Conservation (phyloP, 164 flowering plant genomes). For the Aristolochia contorta region DNA sequence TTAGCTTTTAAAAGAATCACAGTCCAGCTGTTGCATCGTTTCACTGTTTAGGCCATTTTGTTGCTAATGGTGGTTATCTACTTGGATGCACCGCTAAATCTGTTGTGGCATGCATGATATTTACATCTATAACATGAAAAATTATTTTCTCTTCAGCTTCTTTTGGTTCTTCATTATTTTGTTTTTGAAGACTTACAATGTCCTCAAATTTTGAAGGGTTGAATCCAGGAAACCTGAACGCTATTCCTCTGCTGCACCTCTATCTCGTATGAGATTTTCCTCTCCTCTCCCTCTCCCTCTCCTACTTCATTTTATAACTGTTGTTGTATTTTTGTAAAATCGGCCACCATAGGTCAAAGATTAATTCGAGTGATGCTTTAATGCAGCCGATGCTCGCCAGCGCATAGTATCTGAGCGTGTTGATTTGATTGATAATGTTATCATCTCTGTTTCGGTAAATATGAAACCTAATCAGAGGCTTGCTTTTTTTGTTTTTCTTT, state of each 20-base stretch:
- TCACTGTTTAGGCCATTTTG: no score
- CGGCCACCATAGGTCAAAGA: no score
- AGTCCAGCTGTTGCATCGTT: no score
- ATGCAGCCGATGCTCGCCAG: slow-evolving; percentile 87
- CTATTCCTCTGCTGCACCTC: slow-evolving; percentile 96
- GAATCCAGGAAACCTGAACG: slow-evolving; percentile 98
- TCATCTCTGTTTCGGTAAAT: slow-evolving; percentile 85
- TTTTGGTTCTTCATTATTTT: not conserved
- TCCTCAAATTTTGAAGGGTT: slow-evolving; percentile 62
- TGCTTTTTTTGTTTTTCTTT: no score
- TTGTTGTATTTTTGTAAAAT: no score
- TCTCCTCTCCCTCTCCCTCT: not conserved
- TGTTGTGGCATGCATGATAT: no score
- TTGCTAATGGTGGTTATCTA: no score
- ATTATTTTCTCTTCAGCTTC: not conserved
- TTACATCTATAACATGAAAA: no score
- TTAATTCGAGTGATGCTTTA: not conserved
- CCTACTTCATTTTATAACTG: no score
- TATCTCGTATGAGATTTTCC: slow-evolving; percentile 49
- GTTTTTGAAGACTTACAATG: not conserved
- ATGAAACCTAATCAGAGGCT: not conserved
- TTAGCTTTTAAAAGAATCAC: no score
- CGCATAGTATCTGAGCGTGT: slow-evolving; percentile 98
- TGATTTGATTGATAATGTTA: slow-evolving; percentile 76
- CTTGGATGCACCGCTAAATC: no score